Evolutionary conservation across 306 rosid species (phyloP).

Genomic region (Malus sylvestris): DNA sequence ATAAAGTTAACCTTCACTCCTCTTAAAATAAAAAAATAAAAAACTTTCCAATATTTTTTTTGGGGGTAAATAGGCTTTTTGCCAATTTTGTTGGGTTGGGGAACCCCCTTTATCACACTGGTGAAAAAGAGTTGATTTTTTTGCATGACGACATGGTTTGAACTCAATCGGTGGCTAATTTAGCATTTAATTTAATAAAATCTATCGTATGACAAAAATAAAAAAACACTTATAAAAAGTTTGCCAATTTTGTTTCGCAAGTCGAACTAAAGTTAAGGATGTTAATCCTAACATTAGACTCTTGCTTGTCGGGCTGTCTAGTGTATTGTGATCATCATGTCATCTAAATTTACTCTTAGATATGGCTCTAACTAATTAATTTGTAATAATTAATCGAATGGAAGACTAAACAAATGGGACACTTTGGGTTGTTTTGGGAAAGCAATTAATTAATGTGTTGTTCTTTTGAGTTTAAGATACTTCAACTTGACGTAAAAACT

Average conservation of each 20-base stretch:
- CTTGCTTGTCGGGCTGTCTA: constrained; percentile 3
- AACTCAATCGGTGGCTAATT: too few species aligned
- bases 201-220: too few species aligned
- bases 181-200: too few species aligned
- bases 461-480: constrained; percentile 36
- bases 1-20: not conserved
- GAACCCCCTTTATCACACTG: not conserved
- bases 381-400: not conserved
- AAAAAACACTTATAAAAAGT: not conserved
- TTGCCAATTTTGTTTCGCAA: not conserved
- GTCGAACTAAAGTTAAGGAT: not conserved
- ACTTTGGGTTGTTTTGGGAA: constrained; percentile 19
- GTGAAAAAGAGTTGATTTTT: too few species aligned
- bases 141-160: too few species aligned
- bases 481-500: constrained; percentile 57
- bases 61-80: not conserved
- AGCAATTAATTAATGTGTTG: constrained; percentile 5
- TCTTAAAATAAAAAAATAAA: too few species aligned
- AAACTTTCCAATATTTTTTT: too few species aligned
- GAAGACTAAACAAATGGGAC: not conserved
- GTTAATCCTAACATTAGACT: not conserved
- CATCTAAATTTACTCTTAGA: constrained; percentile 3
- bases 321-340: not conserved
- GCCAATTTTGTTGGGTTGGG: not conserved
- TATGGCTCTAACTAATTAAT: not conserved